Evolutionary conservation across 108 stramenopile species (phyloP).

Genomic region (Nitzschia sp.): DNA sequence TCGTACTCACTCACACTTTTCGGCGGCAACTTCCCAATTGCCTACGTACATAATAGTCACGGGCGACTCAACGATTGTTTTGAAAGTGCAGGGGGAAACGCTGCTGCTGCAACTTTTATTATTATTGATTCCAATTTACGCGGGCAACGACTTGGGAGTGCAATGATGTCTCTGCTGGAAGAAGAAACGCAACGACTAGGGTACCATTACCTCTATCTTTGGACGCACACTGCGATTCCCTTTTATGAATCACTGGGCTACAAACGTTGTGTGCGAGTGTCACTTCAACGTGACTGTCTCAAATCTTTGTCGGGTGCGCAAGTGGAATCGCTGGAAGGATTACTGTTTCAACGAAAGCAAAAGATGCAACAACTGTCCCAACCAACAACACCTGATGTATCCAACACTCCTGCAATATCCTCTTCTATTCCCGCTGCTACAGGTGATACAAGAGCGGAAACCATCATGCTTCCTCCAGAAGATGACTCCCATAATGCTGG

Average conservation of each 20-base stretch:
- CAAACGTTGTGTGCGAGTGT: slow-evolving; percentile 24
- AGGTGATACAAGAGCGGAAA: slow-evolving; percentile 10
- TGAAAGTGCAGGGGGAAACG: slow-evolving; percentile 38
- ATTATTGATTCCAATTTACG: slow-evolving; percentile 14
- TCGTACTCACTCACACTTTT: too few species aligned
- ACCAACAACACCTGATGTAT: not conserved
- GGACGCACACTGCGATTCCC: slow-evolving; percentile 35
- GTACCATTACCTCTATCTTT: slow-evolving; percentile 45
- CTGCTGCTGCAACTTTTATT: slow-evolving; percentile 40
- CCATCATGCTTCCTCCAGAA: slow-evolving; percentile 21
- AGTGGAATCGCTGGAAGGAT: slow-evolving; percentile 28
- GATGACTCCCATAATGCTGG: not conserved
- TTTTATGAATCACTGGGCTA: slow-evolving; percentile 44
- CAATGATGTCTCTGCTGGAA: slow-evolving; percentile 33
- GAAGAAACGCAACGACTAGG: slow-evolving; percentile 30
- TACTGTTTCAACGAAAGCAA: slow-evolving; percentile 16
- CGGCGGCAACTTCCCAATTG: not conserved
- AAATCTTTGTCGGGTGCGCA: slow-evolving; percentile 24
- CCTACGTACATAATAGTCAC: slow-evolving; percentile 17
- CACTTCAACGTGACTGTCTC: slow-evolving; percentile 35
- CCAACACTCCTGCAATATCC: not conserved
- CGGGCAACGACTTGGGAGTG: slow-evolving; percentile 25
- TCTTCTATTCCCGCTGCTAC: not conserved
- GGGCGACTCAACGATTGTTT: slow-evolving; percentile 46
- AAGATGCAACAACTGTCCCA: not conserved